phyloP scores from a whole-genome alignment of 1,284 basidiomycete species.

The Rhodotorula sp. region DNA sequence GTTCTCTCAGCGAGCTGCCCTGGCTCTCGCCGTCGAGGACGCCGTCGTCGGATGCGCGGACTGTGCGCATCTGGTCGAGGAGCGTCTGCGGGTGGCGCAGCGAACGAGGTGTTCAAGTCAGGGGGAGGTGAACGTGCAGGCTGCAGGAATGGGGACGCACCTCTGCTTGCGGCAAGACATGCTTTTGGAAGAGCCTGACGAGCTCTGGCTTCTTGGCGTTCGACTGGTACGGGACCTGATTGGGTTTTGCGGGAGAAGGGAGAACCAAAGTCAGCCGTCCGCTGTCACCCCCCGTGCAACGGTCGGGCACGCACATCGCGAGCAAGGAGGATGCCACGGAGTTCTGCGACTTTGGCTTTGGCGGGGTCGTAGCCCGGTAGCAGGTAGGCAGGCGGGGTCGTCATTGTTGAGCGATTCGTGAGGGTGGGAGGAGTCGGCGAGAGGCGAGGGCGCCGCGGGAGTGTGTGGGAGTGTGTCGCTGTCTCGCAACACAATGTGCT shows the following conservation, averaged over 20 bases:
- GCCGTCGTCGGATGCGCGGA: constrained; percentile 32
- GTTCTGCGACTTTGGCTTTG: constrained; percentile 72
- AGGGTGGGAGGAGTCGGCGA: not conserved
- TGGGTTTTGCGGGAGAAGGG: not conserved
- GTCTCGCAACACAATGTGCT: not conserved
- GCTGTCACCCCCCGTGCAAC: too few relatives aligned
- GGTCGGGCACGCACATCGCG: constrained; percentile 62
- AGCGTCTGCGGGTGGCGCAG: constrained; percentile 11
- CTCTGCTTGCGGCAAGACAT: constrained; percentile 63
- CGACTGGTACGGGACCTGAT: constrained; percentile 58
- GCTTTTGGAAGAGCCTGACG: constrained; percentile 71
- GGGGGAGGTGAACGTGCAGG: not conserved
- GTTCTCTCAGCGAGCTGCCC: constrained; percentile 30
- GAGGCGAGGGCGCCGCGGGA: too few relatives aligned
- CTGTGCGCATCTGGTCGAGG: constrained; percentile 10
- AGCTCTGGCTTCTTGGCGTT: constrained; percentile 83
- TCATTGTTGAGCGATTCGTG: constrained; percentile 6
- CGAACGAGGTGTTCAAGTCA: not conserved
- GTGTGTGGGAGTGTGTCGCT: not conserved
- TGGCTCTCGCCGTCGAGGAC: constrained; percentile 35
- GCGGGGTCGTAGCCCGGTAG: constrained; percentile 76
- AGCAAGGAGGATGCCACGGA: constrained; percentile 74
- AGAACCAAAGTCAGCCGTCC: too few relatives aligned
- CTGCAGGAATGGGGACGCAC: constrained; percentile 46
- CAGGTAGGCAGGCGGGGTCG: constrained; percentile 55